Conservation (phyloP, 208 protist genomes). For the Angomonas ambiguus region DNA sequence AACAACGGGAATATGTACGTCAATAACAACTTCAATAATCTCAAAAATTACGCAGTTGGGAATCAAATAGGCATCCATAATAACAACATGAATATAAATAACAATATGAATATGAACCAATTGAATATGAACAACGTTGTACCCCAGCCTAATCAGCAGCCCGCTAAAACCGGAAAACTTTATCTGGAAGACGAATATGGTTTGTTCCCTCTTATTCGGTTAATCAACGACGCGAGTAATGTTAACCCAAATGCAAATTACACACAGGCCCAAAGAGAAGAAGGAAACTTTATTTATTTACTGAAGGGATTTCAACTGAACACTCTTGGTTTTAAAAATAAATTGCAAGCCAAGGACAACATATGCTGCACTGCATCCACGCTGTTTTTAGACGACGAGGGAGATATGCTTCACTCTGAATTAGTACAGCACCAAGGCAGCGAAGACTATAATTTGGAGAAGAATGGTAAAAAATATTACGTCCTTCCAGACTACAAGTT, state of each 20-base stretch:
- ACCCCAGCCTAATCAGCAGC: not conserved
- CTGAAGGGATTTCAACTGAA: conserved; percentile 76
- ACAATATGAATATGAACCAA: conserved; percentile 5
- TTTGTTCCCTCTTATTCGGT: not conserved
- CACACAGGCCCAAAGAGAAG: conserved; percentile 21
- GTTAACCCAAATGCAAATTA: not conserved
- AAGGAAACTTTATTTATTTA: conserved; percentile 56
- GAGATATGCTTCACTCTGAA: not conserved
- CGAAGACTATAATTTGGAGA: not conserved
- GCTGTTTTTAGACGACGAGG: conserved; percentile 32
- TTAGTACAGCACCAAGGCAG: not conserved
- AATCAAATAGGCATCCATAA: not conserved
- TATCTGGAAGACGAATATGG: not conserved
- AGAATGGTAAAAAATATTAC: conserved; percentile 52
- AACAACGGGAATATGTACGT: not conserved
- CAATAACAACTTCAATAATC: not conserved
- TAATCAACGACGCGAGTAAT: not conserved
- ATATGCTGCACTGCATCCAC: conserved; percentile 55
- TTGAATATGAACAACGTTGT: not conserved
- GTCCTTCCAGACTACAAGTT: conserved; percentile 77
- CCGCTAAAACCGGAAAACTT: not conserved
- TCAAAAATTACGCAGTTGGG: not conserved
- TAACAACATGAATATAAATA: conserved; percentile 8
- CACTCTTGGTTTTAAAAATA: conserved; percentile 51
- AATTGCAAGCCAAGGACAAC: conserved; percentile 43